Percentiles rank a stretch among this genome's conserved stretches.
Evolutionary conservation across 2,329 filamentous ascomycete genomes (phyloP).

Genomic region (Immersiporthe knoxdaviesiana): DNA sequence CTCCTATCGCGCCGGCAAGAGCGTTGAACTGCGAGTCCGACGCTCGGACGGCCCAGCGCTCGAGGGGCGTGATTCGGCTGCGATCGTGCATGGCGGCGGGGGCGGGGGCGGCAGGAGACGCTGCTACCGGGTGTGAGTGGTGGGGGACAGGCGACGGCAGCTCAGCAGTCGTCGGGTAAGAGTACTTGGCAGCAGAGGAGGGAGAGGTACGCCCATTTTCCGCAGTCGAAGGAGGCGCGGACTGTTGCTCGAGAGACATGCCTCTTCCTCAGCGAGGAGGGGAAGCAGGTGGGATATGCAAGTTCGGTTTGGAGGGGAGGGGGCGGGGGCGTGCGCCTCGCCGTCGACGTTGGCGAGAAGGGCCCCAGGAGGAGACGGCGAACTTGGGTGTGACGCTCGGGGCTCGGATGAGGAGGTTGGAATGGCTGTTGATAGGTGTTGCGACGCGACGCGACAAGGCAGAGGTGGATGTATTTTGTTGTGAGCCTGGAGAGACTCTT

Average conservation of each 20-base stretch:
- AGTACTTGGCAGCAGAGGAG: constrained; percentile 22
- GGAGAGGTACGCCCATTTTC: constrained; percentile 43
- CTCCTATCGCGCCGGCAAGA: constrained; percentile 83
- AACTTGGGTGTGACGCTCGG: neutral
- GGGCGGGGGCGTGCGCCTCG: too few relatives aligned
- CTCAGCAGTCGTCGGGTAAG: constrained; percentile 21
- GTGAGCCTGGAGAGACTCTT: constrained; percentile 20
- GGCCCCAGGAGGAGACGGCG: constrained; percentile 8
- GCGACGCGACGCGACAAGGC: constrained; percentile 22
- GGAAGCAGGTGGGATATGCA: neutral
- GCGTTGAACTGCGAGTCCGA: constrained; percentile 75
- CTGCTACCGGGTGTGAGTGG: constrained; percentile 24
- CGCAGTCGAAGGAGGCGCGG: constrained; percentile 19
- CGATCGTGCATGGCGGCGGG: constrained; percentile 36
- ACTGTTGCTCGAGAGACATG: constrained; percentile 31
- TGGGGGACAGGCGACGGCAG: constrained; percentile 16
- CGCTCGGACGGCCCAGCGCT: constrained; percentile 60
- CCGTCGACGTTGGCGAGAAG: constrained; percentile 30
- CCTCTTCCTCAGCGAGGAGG: constrained; percentile 30
- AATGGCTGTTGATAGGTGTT: neutral
- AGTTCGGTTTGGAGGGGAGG: constrained; percentile 2
- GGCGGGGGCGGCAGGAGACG: constrained; percentile 17
- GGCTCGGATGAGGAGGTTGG: neutral
- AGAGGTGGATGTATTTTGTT: constrained; percentile 26
- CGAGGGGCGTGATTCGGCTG: constrained; percentile 47